A percentile compares a stretch with the other conserved stretches of the same genome.
Conservation (phyloP, 106 monocot genomes). For the Triglochin maritima region DNA sequence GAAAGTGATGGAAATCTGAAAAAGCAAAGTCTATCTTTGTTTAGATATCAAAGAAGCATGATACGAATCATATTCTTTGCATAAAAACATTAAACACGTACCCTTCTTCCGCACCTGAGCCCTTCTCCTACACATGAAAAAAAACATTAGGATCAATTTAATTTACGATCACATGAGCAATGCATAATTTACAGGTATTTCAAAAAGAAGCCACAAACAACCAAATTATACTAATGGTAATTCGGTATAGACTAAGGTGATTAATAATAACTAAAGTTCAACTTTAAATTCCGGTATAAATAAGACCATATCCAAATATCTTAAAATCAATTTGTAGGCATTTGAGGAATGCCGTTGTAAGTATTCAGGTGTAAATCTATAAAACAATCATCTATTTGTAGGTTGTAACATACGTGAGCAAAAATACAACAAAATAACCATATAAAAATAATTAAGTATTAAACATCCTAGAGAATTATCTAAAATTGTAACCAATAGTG, state of each 20-base stretch:
- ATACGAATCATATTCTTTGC: background rate
- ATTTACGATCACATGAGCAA: background rate
- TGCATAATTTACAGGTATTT: background rate
- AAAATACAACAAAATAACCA: too few relatives aligned
- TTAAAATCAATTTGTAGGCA: too few relatives aligned
- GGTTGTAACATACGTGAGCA: too few relatives aligned
- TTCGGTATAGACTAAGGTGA: background rate
- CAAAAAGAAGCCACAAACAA: background rate
- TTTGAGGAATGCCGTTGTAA: too few relatives aligned
- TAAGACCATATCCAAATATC: too few relatives aligned
- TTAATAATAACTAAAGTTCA: too few relatives aligned
- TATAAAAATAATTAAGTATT: too few relatives aligned
- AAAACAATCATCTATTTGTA: too few relatives aligned
- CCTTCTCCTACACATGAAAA: background rate
- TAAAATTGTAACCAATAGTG: too few relatives aligned
- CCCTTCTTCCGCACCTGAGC: background rate
- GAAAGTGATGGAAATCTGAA: slow-evolving; percentile 15
- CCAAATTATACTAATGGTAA: background rate
- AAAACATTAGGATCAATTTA: background rate
- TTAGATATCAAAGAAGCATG: background rate
- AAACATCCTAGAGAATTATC: too few relatives aligned
- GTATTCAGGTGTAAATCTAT: too few relatives aligned
- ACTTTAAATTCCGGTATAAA: too few relatives aligned
- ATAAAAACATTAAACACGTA: background rate
- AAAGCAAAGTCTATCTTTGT: background rate